Evolutionary conservation across 495 filamentous ascomycete species (phyloP), one percentile per base, ranked within the genome.

Genomic region (Neurospora sp.): DNA sequence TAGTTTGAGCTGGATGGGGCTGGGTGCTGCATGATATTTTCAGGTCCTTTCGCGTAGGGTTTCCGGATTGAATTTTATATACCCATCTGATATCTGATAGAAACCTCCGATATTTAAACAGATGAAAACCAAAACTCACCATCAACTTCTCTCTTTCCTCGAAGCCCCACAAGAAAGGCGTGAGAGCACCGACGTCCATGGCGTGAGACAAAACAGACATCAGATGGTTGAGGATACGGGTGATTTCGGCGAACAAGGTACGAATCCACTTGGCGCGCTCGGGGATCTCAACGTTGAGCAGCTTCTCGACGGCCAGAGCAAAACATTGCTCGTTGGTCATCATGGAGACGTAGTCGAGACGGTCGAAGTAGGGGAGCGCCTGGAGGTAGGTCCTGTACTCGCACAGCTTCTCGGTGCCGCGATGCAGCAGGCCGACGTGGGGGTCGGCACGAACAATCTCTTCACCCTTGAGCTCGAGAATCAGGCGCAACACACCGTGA

Each of bases 261-360:
- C 96, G 89, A 80, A 99, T 99, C 86, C 88, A 99, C 83, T 99
- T 99, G 72, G 96, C 96, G 74, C 96, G 87, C 68, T 94, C 91
- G 38, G 96, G 96, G 76, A 99, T 93, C 79, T 99, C 96, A 76
- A 99, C 87, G 84, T 99, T 99, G 78, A 99, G 83, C 69, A 99
- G 87, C 89, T 98, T 99, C 87, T 99, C 96, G 70, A 98, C 94
- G 42, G 93, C 96, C 71, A 99, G 86, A 14, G 93, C 89, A 81
- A 91, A 99, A 78, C 95, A 98, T 84, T 99, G 96, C 87, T 99
- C 96, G 83, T 98, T 98, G 74, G 96, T 98, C 96, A 98, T 99
- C 96, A 99, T 99, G 81, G 94, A 97, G 72, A 98, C 95, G 82
- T 99, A 99, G 82, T 99, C 96, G 81, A 99, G 85, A 74, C 96